phyloP scores from a whole-genome alignment of 2,329 filamentous ascomycete species.

The Claviceps sorghi region DNA sequence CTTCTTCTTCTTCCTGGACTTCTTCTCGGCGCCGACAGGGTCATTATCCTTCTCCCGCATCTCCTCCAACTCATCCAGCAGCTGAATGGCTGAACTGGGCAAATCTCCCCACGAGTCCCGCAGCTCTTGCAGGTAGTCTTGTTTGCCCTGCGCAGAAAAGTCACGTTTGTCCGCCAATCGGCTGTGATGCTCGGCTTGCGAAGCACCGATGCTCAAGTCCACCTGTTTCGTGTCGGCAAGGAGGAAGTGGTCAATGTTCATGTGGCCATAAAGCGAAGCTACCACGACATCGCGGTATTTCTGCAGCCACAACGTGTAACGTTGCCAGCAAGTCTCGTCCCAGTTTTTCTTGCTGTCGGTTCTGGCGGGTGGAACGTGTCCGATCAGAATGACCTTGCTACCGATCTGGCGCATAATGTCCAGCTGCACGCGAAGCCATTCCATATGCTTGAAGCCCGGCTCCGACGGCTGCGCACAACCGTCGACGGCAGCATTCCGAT shows the following conservation, averaged over 20 bases:
- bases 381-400: slow-evolving; percentile 89
- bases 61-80: slow-evolving; percentile 7
- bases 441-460: slow-evolving; percentile 86
- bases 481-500: slow-evolving; percentile 83
- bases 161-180: slow-evolving; percentile 23
- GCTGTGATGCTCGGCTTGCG: slow-evolving; percentile 1
- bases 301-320: slow-evolving; percentile 79
- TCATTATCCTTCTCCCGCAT: slow-evolving; percentile 8
- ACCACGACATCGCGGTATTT: slow-evolving; percentile 86
- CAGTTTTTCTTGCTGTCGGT: slow-evolving; percentile 74
- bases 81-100: slow-evolving; percentile 34
- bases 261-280: slow-evolving; percentile 72
- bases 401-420: slow-evolving; percentile 66
- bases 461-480: slow-evolving; percentile 67
- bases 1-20: slow-evolving; percentile 18
- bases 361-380: slow-evolving; percentile 83
- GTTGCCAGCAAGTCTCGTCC: slow-evolving; percentile 98
- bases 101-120: slow-evolving; percentile 65
- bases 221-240: slow-evolving; percentile 74
- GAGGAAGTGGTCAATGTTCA: slow-evolving; percentile 98
- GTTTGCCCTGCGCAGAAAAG: slow-evolving; percentile 47
- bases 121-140: slow-evolving; percentile 63
- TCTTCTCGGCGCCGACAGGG: slow-evolving; percentile 9
- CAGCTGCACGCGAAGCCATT: slow-evolving; percentile 86
- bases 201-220: slow-evolving; percentile 35